Conservation (phyloP, 2,329 filamentous ascomycete species). For the Sporothrix pseudoabietina region DNA sequence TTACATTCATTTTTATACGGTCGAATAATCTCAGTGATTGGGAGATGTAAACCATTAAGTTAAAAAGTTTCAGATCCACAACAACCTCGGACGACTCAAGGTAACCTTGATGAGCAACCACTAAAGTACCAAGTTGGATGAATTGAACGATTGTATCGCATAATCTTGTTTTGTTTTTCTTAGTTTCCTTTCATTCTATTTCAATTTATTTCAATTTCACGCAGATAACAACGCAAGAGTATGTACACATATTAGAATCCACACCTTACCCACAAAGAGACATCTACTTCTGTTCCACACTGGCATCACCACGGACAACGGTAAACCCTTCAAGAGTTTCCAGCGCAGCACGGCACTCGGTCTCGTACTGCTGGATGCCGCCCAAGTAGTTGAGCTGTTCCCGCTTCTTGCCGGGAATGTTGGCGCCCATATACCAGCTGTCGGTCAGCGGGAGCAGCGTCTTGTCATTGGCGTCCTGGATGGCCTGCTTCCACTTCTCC, state of each 20-base stretch:
- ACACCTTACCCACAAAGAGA: not conserved
- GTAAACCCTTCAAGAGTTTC: constrained; percentile 22
- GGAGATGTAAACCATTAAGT: too few species aligned
- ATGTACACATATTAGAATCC: not conserved
- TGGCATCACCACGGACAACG: constrained; percentile 21
- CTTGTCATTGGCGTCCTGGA: constrained; percentile 32
- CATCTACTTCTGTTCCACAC: not conserved
- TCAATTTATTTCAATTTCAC: too few species aligned
- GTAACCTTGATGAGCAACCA: too few species aligned
- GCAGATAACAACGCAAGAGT: not conserved
- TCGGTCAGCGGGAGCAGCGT: constrained; percentile 33
- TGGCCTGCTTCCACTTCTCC: constrained; percentile 31
- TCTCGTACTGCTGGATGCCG: constrained; percentile 31
- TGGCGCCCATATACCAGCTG: constrained; percentile 37
- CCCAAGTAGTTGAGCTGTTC: constrained; percentile 35
- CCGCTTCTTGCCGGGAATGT: constrained; percentile 36
- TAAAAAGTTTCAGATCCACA: too few species aligned
- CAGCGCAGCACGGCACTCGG: constrained; percentile 30
- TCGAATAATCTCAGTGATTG: too few species aligned
- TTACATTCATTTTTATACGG: too few species aligned
- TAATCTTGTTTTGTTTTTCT: too few species aligned
- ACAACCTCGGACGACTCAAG: too few species aligned
- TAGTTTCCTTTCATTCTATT: too few species aligned
- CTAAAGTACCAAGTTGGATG: too few species aligned
- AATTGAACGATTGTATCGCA: too few species aligned